Evolutionary conservation across 768 basidiomycete species (phyloP), one percentile per base, ranked within the genome.

Genomic region (Crucibulum laeve): DNA sequence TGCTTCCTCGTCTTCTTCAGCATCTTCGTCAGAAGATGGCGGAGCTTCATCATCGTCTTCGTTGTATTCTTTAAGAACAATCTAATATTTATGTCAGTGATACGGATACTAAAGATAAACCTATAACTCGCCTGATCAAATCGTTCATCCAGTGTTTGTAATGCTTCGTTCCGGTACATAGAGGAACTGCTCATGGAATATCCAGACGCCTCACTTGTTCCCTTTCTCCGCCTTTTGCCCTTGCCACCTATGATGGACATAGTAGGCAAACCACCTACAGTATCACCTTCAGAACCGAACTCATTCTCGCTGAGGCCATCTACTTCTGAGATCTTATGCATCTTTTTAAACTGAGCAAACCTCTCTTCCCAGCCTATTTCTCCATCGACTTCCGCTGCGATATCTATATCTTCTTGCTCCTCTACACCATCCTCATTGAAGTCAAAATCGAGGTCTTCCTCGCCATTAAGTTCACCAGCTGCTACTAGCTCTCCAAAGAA

Each of bases 141-240:
- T 8, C 84, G 78, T 57, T 97, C 91, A 57, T 99, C 96, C 33
- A 99, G 70, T 2, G 83, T 86, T 40, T 89, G 80, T 22, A 98
- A 65, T 1, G 91, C 84, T 53, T 92, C 87, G 51, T 90, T 98
- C 35, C 96, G 80, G 66, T 80, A 88, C 88, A 98, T 91, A 11
- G 91, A 91, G 3, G 91, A 92, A 54, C 91, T 93, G 61, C 89
- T 95, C 93, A 99, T 97, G 59, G 87, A 91, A 71, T 95, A 95
- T 10, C 91, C 93, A 17, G 90, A 91, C 6, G 90, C 92, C 49
- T 91, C 87, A 40, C 88, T 91, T 0, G 81, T 72, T 3, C 82
- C 83, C 53, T 82, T 82, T 50, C 81, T 72, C 57, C 86, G 70
- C 56, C 82, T 77, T 65, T 81, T 80, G 45, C 73, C 67, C 62